Evolutionary conservation across 768 basidiomycete genomes (phyloP), one percentile per base, ranked within the genome.

Genomic region (Suillus subaureus): DNA sequence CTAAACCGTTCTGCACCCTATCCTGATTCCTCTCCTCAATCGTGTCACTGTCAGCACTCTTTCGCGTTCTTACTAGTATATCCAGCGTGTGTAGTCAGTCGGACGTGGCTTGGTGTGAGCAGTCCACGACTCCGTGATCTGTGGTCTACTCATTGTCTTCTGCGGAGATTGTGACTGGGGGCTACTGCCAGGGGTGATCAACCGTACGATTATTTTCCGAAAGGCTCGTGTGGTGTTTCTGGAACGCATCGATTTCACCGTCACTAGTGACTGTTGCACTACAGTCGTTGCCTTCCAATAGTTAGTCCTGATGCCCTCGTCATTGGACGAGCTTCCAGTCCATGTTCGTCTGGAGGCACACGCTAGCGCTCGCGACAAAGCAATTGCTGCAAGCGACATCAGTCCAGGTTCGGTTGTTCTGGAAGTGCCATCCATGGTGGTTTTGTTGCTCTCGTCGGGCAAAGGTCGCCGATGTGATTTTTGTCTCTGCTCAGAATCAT

Each of bases 381-480:
- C 83, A 4, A 74, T 87, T 21, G 80, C 89, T 1, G 77, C 72
- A 12, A 62, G 63, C 13, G 23, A 57, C 1, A 68, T 89, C 16
- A 40, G 69, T 18, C 75, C 82, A 23, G 90, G 90, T n/a, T 76
- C 82, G 1, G 65, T 76, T 11, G 76, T 93, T 64, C 68, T 90
- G 21, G 74, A 82, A 2, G 78, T 79, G 7, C 71, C 75, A 1
- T 77, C 86, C 1, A 77, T 90, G 28, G 71, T 82, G 12, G 82
- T 80, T 26, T 76, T 82, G 26, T 78, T 93, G 7, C 77, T 90
- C 4, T 80, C 80, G 0, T 70, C 74, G 13, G 85, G 89, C 75
- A 91, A 92, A 69, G 84, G 88, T 16, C 79, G 72, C 23, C 79
- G 92, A 67, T 94, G 92, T 69, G 91, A 94, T 72, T 72, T 76